Base-by-base conservation (phyloP, 2,329 filamentous ascomycete species). In the Nannizzia gypsea region DNA sequence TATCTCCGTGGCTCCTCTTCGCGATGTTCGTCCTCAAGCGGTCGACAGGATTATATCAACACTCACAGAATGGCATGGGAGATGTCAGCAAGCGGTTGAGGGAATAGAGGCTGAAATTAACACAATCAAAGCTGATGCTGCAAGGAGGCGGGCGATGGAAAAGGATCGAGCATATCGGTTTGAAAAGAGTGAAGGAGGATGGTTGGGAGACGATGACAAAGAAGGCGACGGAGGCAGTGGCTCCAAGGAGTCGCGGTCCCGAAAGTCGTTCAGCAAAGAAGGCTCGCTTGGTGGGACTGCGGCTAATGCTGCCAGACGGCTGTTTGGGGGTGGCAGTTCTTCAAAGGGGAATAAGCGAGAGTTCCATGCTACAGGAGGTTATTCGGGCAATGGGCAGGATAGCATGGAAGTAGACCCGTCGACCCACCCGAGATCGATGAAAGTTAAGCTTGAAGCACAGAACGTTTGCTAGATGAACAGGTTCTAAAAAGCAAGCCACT, bases 1-100 rank as follows among this genome's bases (percentile, higher is more conserved):
- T 59, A 86, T 85, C 57, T 86, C 88, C 62, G 84, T 96, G 34
- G 84, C 91, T 0, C 88, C 93, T 0, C 82, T 96, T 1, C 90
- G 93, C 20, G 93, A 99, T 71, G 82, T 96, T 1, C 81, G 83
- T 1, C 90, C 90, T 0, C 83, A 83, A 60, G 83, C 85, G 60
- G 80, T 96, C 11, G 82, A 84, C 0, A 73, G 76, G 0, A 86
- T 96, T 76, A 80, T 90, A 28, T 71, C 75, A 2, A 82, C 85
- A 11, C 80, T 99, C 9, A 78, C 80, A 31, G 80, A 80, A 59
- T 99, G 92, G 92, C 84, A 87, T 58, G 77, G 74, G n/a, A 84
- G 90, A 61, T 97, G 92, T 76, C 82, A 83, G 4, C 75, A 78
- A 2, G 89, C 90, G 1, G 83, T 96, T 1, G 76, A 74, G 0